phyloP scores from a whole-genome alignment of 192 early-diverging fungal genomes.

The Podochytrium sp. region DNA sequence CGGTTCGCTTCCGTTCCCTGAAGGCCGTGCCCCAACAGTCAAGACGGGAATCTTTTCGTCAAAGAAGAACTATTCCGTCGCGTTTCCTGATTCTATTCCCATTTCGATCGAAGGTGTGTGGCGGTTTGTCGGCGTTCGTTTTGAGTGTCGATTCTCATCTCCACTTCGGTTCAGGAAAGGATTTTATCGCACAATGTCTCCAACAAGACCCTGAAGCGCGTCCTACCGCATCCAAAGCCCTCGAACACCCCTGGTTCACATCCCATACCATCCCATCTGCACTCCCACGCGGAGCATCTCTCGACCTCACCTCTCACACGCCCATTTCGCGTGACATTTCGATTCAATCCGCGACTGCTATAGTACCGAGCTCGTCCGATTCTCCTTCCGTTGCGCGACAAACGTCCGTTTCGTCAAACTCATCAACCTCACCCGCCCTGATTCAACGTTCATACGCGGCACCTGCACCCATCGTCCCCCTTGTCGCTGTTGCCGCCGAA shows the following conservation, averaged over 20 bases:
- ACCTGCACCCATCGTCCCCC: neutral
- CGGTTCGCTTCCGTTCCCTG: conserved; percentile 18
- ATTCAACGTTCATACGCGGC: neutral
- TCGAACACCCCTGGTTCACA: conserved; percentile 27
- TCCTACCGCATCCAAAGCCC: conserved; percentile 25
- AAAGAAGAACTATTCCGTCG: neutral
- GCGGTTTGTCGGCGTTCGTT: neutral
- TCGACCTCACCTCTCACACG: too few relatives aligned
- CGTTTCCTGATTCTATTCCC: conserved; percentile 9
- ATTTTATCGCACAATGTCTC: conserved; percentile 8
- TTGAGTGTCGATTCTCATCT: neutral
- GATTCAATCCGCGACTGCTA: too few relatives aligned
- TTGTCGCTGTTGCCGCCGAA: neutral
- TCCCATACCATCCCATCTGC: neutral
- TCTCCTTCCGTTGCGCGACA: too few relatives aligned
- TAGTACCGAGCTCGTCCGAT: too few relatives aligned
- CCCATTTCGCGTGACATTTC: too few relatives aligned
- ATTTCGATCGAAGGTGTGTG: conserved; percentile 19
- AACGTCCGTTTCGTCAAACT: neutral
- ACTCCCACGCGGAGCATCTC: too few relatives aligned
- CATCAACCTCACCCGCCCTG: neutral
- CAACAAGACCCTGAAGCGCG: conserved; percentile 11
- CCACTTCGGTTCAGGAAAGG: neutral
- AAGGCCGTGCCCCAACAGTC: neutral
- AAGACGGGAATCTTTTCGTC: neutral